phyloP scores from a whole-genome alignment of 1,284 basidiomycete genomes.

The Neonothopanus nambi region DNA sequence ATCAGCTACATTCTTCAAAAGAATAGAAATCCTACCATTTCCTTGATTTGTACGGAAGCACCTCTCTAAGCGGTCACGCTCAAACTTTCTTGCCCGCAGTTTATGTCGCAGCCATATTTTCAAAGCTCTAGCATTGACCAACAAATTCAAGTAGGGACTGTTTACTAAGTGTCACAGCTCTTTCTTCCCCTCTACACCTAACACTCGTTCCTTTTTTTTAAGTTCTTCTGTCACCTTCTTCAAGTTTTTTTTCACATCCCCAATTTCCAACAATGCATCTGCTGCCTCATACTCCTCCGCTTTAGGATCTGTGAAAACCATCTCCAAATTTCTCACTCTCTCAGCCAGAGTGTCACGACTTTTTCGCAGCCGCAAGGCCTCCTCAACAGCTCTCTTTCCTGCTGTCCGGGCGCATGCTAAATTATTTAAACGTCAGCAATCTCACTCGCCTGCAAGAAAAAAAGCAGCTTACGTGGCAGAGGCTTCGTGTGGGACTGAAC shows the following conservation, averaged over 20 bases:
- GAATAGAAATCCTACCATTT: not conserved
- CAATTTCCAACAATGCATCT: too few species aligned
- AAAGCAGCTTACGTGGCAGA: constrained; percentile 17
- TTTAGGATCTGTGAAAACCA: not conserved
- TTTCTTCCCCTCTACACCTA: not conserved
- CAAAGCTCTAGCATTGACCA: constrained; percentile 9
- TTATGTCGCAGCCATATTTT: not conserved
- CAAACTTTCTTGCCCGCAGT: constrained; percentile 8
- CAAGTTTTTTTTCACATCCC: too few species aligned
- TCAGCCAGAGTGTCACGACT: not conserved
- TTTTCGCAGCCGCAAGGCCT: not conserved
- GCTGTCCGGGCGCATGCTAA: not conserved
- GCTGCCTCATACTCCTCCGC: too few species aligned
- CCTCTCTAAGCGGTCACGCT: constrained; percentile 8
- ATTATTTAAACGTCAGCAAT: not conserved
- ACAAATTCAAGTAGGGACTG: not conserved
- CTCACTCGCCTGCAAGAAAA: too few species aligned
- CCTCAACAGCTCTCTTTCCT: not conserved
- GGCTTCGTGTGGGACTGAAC: constrained; percentile 20
- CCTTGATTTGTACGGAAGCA: not conserved
- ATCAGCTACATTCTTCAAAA: too few species aligned
- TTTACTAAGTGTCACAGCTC: not conserved
- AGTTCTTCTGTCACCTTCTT: too few species aligned
- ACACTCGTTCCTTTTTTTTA: not conserved
- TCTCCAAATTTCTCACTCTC: constrained; percentile 7